Evolutionary conservation across 73 alveolate species (phyloP).

Genomic region (Stentor coeruleus): DNA sequence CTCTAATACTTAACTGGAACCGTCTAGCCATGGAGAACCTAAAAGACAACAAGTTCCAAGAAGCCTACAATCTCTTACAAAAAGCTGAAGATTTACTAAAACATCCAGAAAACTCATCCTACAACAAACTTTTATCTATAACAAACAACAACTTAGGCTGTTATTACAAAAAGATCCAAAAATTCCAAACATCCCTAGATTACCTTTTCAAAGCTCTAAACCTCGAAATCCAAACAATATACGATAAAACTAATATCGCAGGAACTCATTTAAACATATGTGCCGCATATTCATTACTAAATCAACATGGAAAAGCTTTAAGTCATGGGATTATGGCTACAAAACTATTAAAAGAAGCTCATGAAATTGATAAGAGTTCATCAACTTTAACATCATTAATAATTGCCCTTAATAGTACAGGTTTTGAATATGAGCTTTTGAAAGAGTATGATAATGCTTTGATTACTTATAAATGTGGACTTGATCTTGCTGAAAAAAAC

Average conservation of each 20-base stretch:
- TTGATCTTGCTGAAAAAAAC: neutral
- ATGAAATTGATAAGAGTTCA: too few relatives aligned
- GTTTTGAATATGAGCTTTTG: conserved; percentile 5
- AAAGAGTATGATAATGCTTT: neutral
- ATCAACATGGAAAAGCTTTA: neutral
- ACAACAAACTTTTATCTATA: neutral
- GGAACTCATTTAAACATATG: neutral
- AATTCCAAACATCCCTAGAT: neutral
- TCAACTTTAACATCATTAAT: too few relatives aligned
- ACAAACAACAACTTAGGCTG: conserved; percentile 5
- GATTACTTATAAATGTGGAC: neutral
- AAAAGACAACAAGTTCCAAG: neutral
- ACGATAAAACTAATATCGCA: neutral
- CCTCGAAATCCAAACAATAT: neutral
- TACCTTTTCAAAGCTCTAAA: neutral
- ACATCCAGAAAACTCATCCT: neutral
- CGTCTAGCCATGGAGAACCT: conserved; percentile 16
- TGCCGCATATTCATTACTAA: neutral
- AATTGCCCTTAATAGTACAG: neutral
- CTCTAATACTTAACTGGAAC: conserved; percentile 14
- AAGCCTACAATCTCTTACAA: neutral
- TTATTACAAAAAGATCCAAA: neutral
- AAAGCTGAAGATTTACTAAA: neutral
- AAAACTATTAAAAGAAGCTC: neutral
- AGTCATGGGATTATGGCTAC: neutral